These are phyloP conservation scores for Dalechampia spathulata DNA, from an alignment of 441 rosid genomes.

Conservation along the genomic window DNA sequence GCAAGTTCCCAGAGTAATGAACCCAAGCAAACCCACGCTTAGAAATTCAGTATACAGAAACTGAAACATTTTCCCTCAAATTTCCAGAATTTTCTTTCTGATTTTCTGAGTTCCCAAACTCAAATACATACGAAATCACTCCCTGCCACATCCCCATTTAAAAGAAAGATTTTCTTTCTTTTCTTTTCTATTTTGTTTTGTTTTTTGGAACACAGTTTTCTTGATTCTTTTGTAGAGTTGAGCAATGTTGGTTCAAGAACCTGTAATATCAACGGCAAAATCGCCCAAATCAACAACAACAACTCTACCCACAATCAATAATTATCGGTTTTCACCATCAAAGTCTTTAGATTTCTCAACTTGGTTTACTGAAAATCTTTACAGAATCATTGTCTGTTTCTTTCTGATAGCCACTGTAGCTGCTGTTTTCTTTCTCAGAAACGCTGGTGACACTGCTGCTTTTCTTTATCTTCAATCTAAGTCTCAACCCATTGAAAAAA, in stretches of 20 bases:
- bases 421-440: conserved; percentile 56
- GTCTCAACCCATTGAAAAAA: conserved; percentile 39
- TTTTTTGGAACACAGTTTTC: too few species aligned
- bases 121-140: too few species aligned
- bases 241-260: conserved; percentile 84
- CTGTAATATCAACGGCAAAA: too few species aligned
- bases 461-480: conserved; percentile 51
- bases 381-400: conserved; percentile 31
- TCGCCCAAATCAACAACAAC: conserved; percentile 39
- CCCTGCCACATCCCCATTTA: too few species aligned
- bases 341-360: conserved; percentile 72
- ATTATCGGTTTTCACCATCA: conserved; percentile 42
- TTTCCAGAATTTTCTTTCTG: too few species aligned
- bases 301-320: conserved; percentile 20
- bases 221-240: background rate
- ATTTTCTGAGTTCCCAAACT: too few species aligned
- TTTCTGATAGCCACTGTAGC: conserved; percentile 52
- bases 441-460: conserved; percentile 49
- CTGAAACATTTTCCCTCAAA: too few species aligned
- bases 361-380: conserved; percentile 62
- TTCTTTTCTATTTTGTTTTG: too few species aligned
- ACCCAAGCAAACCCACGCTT: too few species aligned
- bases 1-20: too few species aligned
- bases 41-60: too few species aligned
- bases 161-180: too few species aligned